phyloP scores from a whole-genome alignment of 257 asterid species.

The Knoxia roxburghii region DNA sequence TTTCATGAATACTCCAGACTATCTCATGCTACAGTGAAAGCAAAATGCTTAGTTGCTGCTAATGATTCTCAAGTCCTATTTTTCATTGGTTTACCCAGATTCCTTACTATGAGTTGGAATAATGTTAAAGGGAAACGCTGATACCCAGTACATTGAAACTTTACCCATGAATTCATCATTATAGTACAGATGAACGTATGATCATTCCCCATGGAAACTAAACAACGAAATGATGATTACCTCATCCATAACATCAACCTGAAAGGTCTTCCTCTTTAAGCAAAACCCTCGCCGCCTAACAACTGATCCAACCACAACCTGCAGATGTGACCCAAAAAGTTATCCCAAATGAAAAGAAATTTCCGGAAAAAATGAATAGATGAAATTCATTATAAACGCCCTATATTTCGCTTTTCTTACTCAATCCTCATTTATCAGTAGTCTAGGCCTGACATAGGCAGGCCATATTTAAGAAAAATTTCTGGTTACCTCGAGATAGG shows the following conservation, averaged over 20 bases:
- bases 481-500: conserved; percentile 41
- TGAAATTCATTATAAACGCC: background rate
- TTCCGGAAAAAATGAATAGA: background rate
- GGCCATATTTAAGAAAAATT: background rate
- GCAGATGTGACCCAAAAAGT: background rate
- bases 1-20: too few relatives aligned
- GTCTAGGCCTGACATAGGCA: background rate
- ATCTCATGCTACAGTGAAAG: too few relatives aligned
- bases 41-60: too few relatives aligned
- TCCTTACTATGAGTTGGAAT: too few relatives aligned
- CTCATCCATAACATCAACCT: conserved; percentile 53
- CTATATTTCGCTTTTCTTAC: background rate
- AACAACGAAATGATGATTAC: conserved; percentile 24
- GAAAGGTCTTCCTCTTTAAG: conserved; percentile 30
- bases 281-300: conserved; percentile 27
- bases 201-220: background rate
- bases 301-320: conserved; percentile 10
- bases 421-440: background rate
- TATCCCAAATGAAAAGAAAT: background rate
- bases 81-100: too few relatives aligned
- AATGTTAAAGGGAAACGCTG: too few relatives aligned
- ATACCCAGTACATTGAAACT: background rate
- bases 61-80: too few relatives aligned
- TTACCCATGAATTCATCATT: background rate
- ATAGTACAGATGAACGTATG: background rate